Evolutionary conservation across 164 flowering plant genomes (phyloP), one percentile per base, ranked within the genome.

Genomic region (Paratinospora sagittata): DNA sequence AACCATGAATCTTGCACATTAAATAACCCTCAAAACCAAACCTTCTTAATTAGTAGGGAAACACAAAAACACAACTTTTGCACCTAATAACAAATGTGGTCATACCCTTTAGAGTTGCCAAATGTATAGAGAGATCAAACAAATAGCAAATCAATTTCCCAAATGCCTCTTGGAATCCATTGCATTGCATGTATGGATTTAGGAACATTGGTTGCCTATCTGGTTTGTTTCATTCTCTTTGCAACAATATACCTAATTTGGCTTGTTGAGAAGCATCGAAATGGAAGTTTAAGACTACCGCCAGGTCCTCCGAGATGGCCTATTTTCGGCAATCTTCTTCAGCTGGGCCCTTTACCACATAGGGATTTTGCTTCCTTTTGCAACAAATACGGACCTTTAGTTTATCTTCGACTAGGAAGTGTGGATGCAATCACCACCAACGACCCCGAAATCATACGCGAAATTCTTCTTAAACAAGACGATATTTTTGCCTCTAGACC

Each of bases 231-330:
- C 26, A 58, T 34, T 37, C 0, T 36, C 16, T 36, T 69, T 19
- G 26, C 43, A 10, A 71, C n/a, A 41, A 8, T 43, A 45, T 62
- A 45, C 66, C 26, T 63, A n/a, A n/a, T n/a, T 9, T 12, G 52
- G 24, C 27, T 27, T 3, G 14, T 7, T 3, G 23, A 57, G 36
- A 70, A 61, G 55, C 47, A 34, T n/a, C 19, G 12, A 45, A 19
- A 23, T 16, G 41, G 52, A 3, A 62, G 16, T 16, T 23, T 30
- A 61, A 78, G 66, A 45, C 95, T 96, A 13, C 99, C 99, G 5
- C 97, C 99, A 0, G 98, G 99, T 24, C 97, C 97, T 62, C 85
- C 83, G 8, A 71, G 89, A 74, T 91, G 89, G 93, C 99, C 99
- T 37, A 76, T 96, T 0, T 67, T 96, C 0, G 99, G 99, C 9